These are phyloP conservation scores for Diaporthe sp. DNA, from an alignment of 2,329 filamentous ascomycete genomes.

Conservation along the genomic window DNA sequence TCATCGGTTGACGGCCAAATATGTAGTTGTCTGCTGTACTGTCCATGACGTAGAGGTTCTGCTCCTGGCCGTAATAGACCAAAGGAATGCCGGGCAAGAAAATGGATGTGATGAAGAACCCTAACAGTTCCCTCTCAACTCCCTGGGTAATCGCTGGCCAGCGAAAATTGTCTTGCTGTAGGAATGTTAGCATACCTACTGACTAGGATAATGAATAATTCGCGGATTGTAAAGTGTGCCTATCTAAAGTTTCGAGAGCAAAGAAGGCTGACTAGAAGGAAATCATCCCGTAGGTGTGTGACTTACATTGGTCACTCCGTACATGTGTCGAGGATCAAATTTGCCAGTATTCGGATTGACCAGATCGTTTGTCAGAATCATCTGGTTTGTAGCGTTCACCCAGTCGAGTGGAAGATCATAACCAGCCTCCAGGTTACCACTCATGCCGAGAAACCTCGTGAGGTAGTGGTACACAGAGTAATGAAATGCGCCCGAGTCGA, in stretches of 20 bases:
- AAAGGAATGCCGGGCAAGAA: slow-evolving; percentile 72
- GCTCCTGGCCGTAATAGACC: slow-evolving; percentile 73
- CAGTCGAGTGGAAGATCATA: slow-evolving; percentile 68
- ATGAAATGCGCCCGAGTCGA: slow-evolving; percentile 73
- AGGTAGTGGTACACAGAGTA: slow-evolving; percentile 74
- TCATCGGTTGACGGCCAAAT: slow-evolving; percentile 73
- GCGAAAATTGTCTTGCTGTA: slow-evolving; percentile 70
- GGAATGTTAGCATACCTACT: neutral
- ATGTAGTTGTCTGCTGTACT: slow-evolving; percentile 73
- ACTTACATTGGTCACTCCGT: slow-evolving; percentile 51
- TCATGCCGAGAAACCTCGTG: slow-evolving; percentile 71
- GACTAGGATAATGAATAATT: neutral
- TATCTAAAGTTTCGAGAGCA: too few relatives aligned
- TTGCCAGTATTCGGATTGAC: slow-evolving; percentile 67
- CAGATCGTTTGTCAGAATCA: slow-evolving; percentile 69
- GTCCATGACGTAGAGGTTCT: slow-evolving; percentile 72
- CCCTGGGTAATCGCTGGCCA: slow-evolving; percentile 71
- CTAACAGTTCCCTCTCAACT: slow-evolving; percentile 67
- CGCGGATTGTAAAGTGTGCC: neutral
- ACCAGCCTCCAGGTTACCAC: slow-evolving; percentile 67
- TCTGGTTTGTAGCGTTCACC: slow-evolving; percentile 62
- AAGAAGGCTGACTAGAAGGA: slow-evolving; percentile 49
- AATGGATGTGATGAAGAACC: slow-evolving; percentile 69
- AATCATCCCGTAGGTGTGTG: too few relatives aligned
- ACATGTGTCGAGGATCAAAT: slow-evolving; percentile 74